A percentile compares a stretch with the other conserved stretches of the same genome.
Evolutionary conservation across 83 land plant genomes (phyloP).

Genomic region (Thuja plicata): DNA sequence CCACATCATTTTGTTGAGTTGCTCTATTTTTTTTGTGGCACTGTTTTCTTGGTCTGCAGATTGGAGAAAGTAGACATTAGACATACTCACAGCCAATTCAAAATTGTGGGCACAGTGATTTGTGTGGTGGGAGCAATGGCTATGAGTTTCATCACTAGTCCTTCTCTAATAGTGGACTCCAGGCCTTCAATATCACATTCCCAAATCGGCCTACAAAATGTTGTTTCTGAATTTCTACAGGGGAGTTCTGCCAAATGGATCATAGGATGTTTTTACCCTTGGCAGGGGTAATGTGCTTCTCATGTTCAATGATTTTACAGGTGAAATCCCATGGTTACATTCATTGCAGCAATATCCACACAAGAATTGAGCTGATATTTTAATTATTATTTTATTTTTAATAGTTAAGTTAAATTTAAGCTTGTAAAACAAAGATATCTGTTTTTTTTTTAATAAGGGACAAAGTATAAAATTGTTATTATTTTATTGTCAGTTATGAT

Average conservation of each 20-base stretch:
- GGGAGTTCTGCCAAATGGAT: not conserved
- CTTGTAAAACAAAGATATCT: too few relatives aligned
- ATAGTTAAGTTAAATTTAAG: too few relatives aligned
- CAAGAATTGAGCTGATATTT: too few relatives aligned
- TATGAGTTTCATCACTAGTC: conserved; percentile 46
- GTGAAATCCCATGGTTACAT: not conserved
- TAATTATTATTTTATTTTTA: too few relatives aligned
- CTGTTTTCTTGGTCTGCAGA: conserved; percentile 21
- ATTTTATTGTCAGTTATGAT: too few relatives aligned
- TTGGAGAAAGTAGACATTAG: conserved; percentile 43
- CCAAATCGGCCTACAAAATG: not conserved
- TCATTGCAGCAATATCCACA: too few relatives aligned
- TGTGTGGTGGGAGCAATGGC: conserved; percentile 48
- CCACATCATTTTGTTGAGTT: too few relatives aligned
- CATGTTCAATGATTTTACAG: not conserved
- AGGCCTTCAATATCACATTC: not conserved
- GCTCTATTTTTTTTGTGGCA: too few relatives aligned
- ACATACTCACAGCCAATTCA: conserved; percentile 36
- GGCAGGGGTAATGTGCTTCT: not conserved
- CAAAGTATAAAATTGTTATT: too few relatives aligned
- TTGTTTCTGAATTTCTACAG: not conserved
- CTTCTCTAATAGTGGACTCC: not conserved
- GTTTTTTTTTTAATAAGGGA: too few relatives aligned
- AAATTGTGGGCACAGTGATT: conserved; percentile 52
- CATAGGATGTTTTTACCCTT: not conserved